Conservation (phyloP, 2,329 filamentous ascomycete species). For the Uncinocarpus reesii region DNA sequence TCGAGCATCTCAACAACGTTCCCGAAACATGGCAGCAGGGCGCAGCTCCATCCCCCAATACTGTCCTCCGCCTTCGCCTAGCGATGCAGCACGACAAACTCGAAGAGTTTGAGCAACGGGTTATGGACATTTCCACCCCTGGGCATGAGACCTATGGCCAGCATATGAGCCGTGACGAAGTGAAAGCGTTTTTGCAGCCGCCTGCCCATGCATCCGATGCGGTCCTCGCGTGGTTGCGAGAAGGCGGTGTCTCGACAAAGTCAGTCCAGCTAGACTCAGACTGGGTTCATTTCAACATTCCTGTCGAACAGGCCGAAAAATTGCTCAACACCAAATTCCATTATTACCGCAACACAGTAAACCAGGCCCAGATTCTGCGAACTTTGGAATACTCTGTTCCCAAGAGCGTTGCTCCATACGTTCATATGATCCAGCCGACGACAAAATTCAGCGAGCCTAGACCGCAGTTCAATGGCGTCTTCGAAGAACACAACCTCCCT, state of each 20-base stretch:
- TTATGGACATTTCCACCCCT: conserved; percentile 54
- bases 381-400: conserved; percentile 54
- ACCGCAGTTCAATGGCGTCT: conserved; percentile 27
- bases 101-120: conserved; percentile 46
- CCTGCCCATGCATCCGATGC: conserved; percentile 38
- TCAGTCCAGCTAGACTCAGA: conserved; percentile 45
- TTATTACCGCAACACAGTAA: conserved; percentile 10
- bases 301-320: conserved; percentile 13
- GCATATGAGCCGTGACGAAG: conserved; percentile 52
- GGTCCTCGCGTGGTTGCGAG: conserved; percentile 47
- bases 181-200: conserved; percentile 47
- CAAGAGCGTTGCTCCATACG: conserved; percentile 41
- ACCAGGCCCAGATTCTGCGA: conserved; percentile 22
- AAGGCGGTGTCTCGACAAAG: conserved; percentile 39
- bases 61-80: conserved; percentile 41
- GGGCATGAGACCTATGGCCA: conserved; percentile 49
- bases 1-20: conserved; percentile 18
- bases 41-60: conserved; percentile 25
- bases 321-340: conserved; percentile 13
- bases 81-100: conserved; percentile 42
- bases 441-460: conserved; percentile 46
- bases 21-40: conserved; percentile 30
- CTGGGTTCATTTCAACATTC: conserved; percentile 48
- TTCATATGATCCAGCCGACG: conserved; percentile 57
- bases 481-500: conserved; percentile 3